phyloP scores from a whole-genome alignment of 164 flowering plant species.

The Sextonia rubra region DNA sequence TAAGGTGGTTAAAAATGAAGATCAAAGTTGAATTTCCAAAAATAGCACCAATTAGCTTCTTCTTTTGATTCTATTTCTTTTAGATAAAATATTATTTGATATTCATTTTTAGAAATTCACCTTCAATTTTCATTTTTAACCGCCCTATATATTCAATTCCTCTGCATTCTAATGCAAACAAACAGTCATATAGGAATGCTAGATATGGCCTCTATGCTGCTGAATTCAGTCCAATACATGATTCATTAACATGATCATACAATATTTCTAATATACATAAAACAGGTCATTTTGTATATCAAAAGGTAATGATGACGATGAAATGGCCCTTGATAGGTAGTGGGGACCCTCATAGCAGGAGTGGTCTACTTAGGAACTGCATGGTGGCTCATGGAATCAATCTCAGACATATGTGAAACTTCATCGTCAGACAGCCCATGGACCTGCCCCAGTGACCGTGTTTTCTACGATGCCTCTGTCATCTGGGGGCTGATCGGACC shows the following conservation, averaged over 20 bases:
- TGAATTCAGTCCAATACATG: neutral
- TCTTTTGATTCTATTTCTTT: too few species aligned
- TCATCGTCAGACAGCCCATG: constrained; percentile 50
- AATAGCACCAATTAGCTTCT: too few species aligned
- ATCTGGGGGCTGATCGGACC: constrained; percentile 95
- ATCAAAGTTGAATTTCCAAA: too few species aligned
- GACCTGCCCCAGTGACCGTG: constrained; percentile 78
- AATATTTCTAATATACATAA: neutral
- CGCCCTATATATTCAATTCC: too few species aligned
- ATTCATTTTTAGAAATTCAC: too few species aligned
- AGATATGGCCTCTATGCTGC: neutral
- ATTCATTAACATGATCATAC: neutral
- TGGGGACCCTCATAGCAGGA: constrained; percentile 64
- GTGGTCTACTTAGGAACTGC: constrained; percentile 66
- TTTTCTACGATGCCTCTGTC: constrained; percentile 84
- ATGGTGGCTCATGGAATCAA: constrained; percentile 83
- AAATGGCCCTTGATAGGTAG: constrained; percentile 37
- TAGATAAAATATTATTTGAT: too few species aligned
- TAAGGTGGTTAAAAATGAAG: too few species aligned
- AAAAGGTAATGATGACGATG: neutral
- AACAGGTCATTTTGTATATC: too few species aligned
- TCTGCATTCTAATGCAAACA: too few species aligned
- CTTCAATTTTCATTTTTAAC: too few species aligned
- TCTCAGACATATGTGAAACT: constrained; percentile 55
- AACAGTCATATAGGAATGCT: too few species aligned